phyloP scores from a whole-genome alignment of 2,329 filamentous ascomycete genomes.

The Trichophyton simii region DNA sequence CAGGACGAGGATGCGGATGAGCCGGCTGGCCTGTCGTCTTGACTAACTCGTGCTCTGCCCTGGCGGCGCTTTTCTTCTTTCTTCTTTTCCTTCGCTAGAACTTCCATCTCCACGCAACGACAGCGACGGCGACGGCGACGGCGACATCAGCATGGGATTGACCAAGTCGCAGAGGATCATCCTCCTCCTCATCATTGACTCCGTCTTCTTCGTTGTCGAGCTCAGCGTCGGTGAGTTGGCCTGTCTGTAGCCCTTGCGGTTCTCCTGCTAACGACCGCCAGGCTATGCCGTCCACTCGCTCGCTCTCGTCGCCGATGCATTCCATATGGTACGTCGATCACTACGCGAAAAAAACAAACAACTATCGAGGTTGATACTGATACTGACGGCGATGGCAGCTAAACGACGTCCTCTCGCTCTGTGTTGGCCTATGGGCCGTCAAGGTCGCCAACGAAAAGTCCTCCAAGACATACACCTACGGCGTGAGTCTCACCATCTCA shows the following conservation, averaged over 20 bases:
- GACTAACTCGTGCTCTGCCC: background rate
- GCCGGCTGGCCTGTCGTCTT: background rate
- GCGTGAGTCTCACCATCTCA: conserved; percentile 45
- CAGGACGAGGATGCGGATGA: background rate
- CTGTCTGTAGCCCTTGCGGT: background rate
- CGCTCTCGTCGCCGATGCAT: conserved; percentile 88
- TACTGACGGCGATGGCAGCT: conserved; percentile 41
- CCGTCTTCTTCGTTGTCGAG: conserved; percentile 81
- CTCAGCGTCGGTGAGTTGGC: conserved; percentile 51
- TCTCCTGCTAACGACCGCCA: conserved; percentile 15
- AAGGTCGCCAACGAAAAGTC: conserved; percentile 67
- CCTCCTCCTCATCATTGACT: conserved; percentile 84
- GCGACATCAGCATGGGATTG: conserved; percentile 52
- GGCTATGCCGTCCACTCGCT: conserved; percentile 80
- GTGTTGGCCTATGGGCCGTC: conserved; percentile 91
- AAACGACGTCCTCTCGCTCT: conserved; percentile 91
- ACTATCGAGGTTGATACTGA: too few relatives aligned
- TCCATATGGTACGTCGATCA: conserved; percentile 67
- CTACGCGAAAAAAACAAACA: too few relatives aligned
- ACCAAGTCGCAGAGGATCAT: conserved; percentile 87
- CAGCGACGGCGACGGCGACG: background rate
- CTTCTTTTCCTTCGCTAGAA: background rate
- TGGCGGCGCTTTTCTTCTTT: background rate
- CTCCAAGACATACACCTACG: conserved; percentile 90
- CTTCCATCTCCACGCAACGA: background rate